Evolutionary conservation across 148 eudicot genomes (phyloP).

Genomic region (Arctostaphylos glauca): DNA sequence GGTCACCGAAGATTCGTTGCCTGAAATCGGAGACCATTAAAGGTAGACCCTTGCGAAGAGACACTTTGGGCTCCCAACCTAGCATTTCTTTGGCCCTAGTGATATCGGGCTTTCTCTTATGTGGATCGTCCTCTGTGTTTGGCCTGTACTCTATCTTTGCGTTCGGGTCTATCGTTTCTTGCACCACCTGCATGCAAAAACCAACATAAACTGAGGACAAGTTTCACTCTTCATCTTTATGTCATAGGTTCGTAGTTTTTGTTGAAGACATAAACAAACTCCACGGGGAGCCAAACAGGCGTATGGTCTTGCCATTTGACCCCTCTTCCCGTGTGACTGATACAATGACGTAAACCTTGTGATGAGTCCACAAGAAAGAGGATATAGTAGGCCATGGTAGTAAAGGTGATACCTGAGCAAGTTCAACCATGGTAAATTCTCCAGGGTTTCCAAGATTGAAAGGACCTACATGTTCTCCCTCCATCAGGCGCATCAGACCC

Average conservation of each 20-base stretch:
- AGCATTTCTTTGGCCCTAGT: constrained; percentile 80
- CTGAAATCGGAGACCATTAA: constrained; percentile 87
- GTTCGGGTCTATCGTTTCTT: constrained; percentile 89
- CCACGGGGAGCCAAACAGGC: no score
- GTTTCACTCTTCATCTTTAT: background rate
- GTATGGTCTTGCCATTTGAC: no score
- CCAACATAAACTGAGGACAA: background rate
- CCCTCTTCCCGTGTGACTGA: no score
- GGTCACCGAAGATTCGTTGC: constrained; percentile 88
- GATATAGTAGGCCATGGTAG: background rate
- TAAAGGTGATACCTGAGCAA: constrained; percentile 64
- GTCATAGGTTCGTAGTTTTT: background rate
- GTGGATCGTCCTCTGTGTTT: constrained; percentile 96
- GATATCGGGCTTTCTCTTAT: constrained; percentile 96
- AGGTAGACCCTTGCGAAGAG: constrained; percentile 85
- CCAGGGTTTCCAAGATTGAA: constrained; percentile 97
- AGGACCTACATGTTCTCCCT: constrained; percentile 97
- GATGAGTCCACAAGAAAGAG: background rate
- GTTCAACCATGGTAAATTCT: constrained; percentile 99
- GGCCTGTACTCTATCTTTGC: constrained; percentile 79
- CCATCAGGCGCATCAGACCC: constrained; percentile 94
- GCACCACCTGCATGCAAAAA: constrained; percentile 59
- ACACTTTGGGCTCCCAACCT: constrained; percentile 93
- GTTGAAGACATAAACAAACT: background rate
- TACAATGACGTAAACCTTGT: background rate